Base-by-base conservation (phyloP, 495 filamentous ascomycete species). In the Neurospora sp. region DNA sequence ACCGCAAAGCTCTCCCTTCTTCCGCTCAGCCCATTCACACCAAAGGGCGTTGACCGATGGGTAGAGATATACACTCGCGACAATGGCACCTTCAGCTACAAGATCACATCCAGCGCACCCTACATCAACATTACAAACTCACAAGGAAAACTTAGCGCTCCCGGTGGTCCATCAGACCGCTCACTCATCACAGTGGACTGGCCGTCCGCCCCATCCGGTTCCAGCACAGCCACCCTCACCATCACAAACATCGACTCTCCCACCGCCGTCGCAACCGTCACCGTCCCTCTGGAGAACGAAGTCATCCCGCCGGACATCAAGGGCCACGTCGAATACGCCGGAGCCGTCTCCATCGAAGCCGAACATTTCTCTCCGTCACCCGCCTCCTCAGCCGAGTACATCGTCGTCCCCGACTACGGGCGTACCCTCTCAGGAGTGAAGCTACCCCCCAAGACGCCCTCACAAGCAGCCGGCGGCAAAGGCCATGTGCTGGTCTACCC, bases 21-120 rank as follows among this genome's bases (percentile, higher is more conserved):
- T 3, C 73, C 85, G 0, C 81, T 89, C 61, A 86, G 84, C 72
- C 86, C 86, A 3, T 90, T 86, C 73, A 83, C 83, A 3, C 81
- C 83, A 1, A 77, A 79, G 8, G 78, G 77, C 20, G 71, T 73
- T 9, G 69, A 75, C 53, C 84, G 87, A 41, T 90, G 82, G 81
- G 82, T 91, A 45, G 89, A 90, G 22, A 81, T 91, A 69, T 91
- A 85, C 75, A 81, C 79, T 47, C 83, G 87, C 27, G 89, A 87
- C 31, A 85, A 84, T 4, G 79, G 83, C 31, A 79, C 76, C 14
- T 87, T 88, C 74, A 76, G 75, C 73, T 91, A 86, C 81, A 85
- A 75, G 8, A 80, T 88, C 70, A 82, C 81, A 0, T 81, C 84
- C 4, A 79, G 81, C 71, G 80, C 82, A 47, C 53, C 82, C 4